Base-by-base conservation (phyloP, 192 early-diverging fungal genomes). In the Coemansia sp. region DNA sequence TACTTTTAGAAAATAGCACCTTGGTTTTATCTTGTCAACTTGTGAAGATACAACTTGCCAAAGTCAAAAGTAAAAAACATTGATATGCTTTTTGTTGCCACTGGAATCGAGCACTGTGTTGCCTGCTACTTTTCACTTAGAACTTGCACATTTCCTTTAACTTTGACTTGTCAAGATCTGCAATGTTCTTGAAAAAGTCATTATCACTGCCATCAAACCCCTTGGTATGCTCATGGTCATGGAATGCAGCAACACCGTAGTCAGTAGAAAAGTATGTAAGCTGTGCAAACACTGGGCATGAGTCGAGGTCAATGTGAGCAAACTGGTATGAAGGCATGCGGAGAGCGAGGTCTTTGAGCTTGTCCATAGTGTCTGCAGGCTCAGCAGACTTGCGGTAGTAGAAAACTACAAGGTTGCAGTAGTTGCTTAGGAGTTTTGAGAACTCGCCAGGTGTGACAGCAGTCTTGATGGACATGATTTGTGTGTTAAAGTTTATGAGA, bases 251-350 rank as follows among this genome's bases (percentile, higher is more conserved):
- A 23, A 54, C 24, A 13, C 53, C 53, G 11, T 21, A 3, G 9
- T 27, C 15, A n/a, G n/a, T 1, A 6, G 9, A 10, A 21, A 54
- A 54, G 22, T 54, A 54, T 1, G 12, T 0, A 0, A 54, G 37
- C 0, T 4, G 18, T 4, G n/a, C 10, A 11, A 54, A 19, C 5
- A 19, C 38, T 18, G 34, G 15, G 38, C 9, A 9, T 18, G 37
- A 8, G 1, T 54, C 53, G 4, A 54, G 21, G 38, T 54, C 38
- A 0, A 54, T 19, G 9, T 39, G 23, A 17, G 53, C 53, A 54
- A 54, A 54, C 37, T 54, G 53, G 39, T 42, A 41, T 0, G 19
- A 23, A 13, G 53, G 53, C 9, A 54, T 39, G 38, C 38, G 34
- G 17, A 34, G 53, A 8, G 53, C 34, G 11, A 54, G 37, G 10